Percentiles rank a stretch among this genome's conserved stretches.
phyloP scores from a whole-genome alignment of 306 rosid species.

The Macrotyloma uniflorum region DNA sequence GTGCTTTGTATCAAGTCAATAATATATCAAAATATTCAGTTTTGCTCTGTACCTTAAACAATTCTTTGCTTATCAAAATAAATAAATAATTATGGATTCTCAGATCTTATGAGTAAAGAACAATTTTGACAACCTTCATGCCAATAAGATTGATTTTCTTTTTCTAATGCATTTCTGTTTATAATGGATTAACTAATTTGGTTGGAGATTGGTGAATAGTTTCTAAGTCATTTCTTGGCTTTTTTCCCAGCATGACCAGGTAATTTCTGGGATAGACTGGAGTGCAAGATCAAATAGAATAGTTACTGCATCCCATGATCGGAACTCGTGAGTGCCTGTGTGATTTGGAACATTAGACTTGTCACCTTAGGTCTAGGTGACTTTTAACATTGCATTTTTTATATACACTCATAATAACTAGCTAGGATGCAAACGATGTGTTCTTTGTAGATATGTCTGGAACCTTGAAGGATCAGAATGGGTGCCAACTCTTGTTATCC shows the following conservation, averaged over 20 bases:
- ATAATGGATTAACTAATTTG: slow-evolving; percentile 18
- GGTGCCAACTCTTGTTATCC: slow-evolving; percentile 95
- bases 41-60: background rate
- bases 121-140: background rate
- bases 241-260: slow-evolving; percentile 86
- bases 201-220: slow-evolving; percentile 33
- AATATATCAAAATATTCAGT: background rate
- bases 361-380: slow-evolving; percentile 22
- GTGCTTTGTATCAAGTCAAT: no score
- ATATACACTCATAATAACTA: background rate
- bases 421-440: background rate
- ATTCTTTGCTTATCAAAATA: background rate
- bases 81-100: background rate
- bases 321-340: slow-evolving; percentile 85
- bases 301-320: slow-evolving; percentile 95
- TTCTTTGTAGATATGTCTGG: slow-evolving; percentile 83
- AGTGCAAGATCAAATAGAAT: slow-evolving; percentile 81
- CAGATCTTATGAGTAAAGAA: background rate
- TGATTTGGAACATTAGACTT: slow-evolving; percentile 35
- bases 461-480: slow-evolving; percentile 91
- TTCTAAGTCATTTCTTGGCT: slow-evolving; percentile 25
- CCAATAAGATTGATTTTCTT: background rate
- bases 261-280: slow-evolving; percentile 94
- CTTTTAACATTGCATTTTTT: background rate
- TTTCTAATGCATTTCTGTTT: slow-evolving; percentile 3